Evolutionary conservation across 1,284 basidiomycete genomes (phyloP), one percentile per base, ranked within the genome.

Genomic region (Bondarzewia mesenterica): DNA sequence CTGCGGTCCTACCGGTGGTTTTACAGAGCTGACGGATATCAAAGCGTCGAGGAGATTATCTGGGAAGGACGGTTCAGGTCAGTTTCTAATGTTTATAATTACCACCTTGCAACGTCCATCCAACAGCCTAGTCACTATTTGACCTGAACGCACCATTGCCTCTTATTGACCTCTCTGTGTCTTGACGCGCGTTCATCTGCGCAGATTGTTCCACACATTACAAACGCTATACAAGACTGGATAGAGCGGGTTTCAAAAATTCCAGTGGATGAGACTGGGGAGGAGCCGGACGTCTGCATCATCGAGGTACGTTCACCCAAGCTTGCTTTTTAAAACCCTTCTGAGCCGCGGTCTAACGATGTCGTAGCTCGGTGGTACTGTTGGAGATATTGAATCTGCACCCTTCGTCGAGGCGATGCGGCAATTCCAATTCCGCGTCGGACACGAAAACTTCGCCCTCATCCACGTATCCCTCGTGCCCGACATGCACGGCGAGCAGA

Each of bases 401-500:
- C 96, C 95, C 4, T 99, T 99, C 67, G 78, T 99, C 50, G 95
- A 99, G 69, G 95, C 95, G 2, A 93, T 99, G 89, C 85, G 95
- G 32, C 95, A 99, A 69, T 99, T 99, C 77, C 93, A 99, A 66
- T 99, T 99, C 77, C 85, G 96, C 50, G 95, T 99, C 23, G 95
- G 95, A 20, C 82, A 90, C 61, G 90, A 94, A 52, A 98, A 99
- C 71, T 99, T 99, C 68, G 95, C 95, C 1, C 80, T 98, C 47
- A 89, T 99, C 55, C 95, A 98, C 60, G 95, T 99, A 51, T 94
- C 91, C n/a, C 82, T 99, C 35, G 93, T 99, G 6, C 95, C 95
- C 15, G 90, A 97, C 58, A 91, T 99, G 72, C 92, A 96, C 50
- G 95, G 96, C 48, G 95, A 99, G 66, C 95, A 98, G 63, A 99